These are phyloP conservation scores for Corymbia calophylla DNA, from an alignment of 441 rosid genomes.

Conservation along the genomic window DNA sequence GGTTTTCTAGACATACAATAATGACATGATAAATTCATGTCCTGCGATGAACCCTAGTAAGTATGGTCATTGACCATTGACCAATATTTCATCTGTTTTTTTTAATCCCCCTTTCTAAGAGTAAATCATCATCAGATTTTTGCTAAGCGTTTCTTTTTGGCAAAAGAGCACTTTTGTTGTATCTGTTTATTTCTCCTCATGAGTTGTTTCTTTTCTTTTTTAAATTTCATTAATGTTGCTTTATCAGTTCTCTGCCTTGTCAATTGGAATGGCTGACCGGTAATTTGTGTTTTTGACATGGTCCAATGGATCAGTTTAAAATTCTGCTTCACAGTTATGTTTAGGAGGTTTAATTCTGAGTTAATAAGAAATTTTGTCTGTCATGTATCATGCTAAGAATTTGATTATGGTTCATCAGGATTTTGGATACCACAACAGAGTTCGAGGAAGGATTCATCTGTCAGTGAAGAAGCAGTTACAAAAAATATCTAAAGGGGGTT, in stretches of 20 bases:
- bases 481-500: neutral
- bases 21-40: neutral
- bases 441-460: neutral
- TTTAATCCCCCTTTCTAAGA: neutral
- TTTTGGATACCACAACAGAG: neutral
- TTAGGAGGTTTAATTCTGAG: neutral
- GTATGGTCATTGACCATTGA: neutral
- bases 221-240: neutral
- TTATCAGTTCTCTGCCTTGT: neutral
- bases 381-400: neutral
- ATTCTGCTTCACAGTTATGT: neutral
- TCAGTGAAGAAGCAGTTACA: neutral
- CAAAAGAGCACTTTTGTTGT: neutral
- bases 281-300: neutral
- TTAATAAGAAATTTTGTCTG: neutral
- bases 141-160: neutral
- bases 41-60: neutral
- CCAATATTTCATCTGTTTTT: neutral
- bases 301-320: neutral
- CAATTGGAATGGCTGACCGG: neutral
- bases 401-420: neutral
- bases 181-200: neutral
- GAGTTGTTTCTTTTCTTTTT: neutral
- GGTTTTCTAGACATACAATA: neutral
- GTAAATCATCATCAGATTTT: neutral